These are phyloP conservation scores for Proliferodiscus dingleyae DNA, from an alignment of 2,329 filamentous ascomycete genomes.

Conservation along the genomic window DNA sequence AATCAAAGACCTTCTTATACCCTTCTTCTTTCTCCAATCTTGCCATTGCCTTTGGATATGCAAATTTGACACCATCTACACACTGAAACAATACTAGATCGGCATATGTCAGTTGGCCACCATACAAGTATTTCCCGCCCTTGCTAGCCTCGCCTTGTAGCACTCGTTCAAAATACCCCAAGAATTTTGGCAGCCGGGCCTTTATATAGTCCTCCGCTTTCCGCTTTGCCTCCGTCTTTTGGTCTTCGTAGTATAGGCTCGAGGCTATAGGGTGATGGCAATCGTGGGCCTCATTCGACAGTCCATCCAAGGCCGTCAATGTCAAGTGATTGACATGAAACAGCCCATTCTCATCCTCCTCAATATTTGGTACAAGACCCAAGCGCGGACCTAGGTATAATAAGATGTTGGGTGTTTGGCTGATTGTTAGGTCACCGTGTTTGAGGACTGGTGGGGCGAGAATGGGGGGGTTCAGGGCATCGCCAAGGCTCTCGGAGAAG, in stretches of 20 bases:
- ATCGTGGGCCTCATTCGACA: constrained; percentile 69
- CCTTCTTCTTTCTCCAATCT: constrained; percentile 45
- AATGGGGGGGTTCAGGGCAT: constrained; percentile 56
- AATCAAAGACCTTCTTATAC: constrained; percentile 56
- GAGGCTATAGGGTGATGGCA: constrained; percentile 66
- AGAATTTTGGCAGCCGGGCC: constrained; percentile 64
- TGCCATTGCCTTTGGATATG: constrained; percentile 64
- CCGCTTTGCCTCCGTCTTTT: constrained; percentile 61
- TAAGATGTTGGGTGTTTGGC: constrained; percentile 69
- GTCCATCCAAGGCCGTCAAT: constrained; percentile 62
- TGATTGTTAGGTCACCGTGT: constrained; percentile 51
- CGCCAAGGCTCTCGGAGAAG: constrained; percentile 41
- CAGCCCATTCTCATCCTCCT: constrained; percentile 38
- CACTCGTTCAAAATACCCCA: constrained; percentile 65
- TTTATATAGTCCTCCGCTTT: constrained; percentile 54
- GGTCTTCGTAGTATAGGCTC: constrained; percentile 65
- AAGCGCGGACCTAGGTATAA: constrained; percentile 53
- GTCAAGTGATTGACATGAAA: constrained; percentile 59
- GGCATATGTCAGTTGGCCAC: constrained; percentile 61
- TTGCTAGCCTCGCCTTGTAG: constrained; percentile 52
- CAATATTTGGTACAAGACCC: constrained; percentile 7
- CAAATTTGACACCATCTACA: constrained; percentile 49
- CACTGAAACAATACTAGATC: constrained; percentile 40
- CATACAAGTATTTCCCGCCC: constrained; percentile 62
- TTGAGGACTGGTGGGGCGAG: constrained; percentile 64